Conservation (phyloP, 2,329 filamentous ascomycete genomes). For the Penicillium oxalicum region DNA sequence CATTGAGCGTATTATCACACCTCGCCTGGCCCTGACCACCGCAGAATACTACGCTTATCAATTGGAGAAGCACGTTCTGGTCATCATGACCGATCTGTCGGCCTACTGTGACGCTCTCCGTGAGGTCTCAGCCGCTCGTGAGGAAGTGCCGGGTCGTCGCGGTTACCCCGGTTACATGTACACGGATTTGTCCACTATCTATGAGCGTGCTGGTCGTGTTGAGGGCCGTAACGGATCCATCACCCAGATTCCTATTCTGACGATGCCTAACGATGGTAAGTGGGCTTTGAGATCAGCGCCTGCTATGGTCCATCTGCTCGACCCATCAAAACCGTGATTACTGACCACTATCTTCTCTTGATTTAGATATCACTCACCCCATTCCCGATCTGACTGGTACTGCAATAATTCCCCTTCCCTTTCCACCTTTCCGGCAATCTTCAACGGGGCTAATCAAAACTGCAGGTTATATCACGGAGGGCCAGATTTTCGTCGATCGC, state of each 20-base stretch:
- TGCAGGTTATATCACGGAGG: conserved; percentile 50
- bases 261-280: conserved; percentile 94
- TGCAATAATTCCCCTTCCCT: background rate
- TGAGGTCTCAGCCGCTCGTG: conserved; percentile 94
- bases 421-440: background rate
- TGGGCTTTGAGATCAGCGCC: background rate
- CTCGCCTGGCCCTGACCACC: conserved; percentile 93
- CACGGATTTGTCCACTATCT: conserved; percentile 99
- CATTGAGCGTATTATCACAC: conserved; percentile 99
- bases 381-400: conserved; percentile 91
- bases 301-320: background rate
- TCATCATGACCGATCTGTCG: conserved; percentile 96
- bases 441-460: background rate
- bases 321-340: background rate
- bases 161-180: conserved; percentile 99
- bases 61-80: conserved; percentile 97
- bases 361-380: conserved; percentile 84
- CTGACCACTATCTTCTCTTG: conserved; percentile 1
- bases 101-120: conserved; percentile 98
- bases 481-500: conserved; percentile 96
- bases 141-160: conserved; percentile 98
- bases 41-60: conserved; percentile 99
- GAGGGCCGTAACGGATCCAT: conserved; percentile 96
- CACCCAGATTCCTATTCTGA: conserved; percentile 96
- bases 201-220: conserved; percentile 97